Evolutionary conservation across 1,284 basidiomycete genomes (phyloP).

Genomic region (Rhodotorula glutinis): DNA sequence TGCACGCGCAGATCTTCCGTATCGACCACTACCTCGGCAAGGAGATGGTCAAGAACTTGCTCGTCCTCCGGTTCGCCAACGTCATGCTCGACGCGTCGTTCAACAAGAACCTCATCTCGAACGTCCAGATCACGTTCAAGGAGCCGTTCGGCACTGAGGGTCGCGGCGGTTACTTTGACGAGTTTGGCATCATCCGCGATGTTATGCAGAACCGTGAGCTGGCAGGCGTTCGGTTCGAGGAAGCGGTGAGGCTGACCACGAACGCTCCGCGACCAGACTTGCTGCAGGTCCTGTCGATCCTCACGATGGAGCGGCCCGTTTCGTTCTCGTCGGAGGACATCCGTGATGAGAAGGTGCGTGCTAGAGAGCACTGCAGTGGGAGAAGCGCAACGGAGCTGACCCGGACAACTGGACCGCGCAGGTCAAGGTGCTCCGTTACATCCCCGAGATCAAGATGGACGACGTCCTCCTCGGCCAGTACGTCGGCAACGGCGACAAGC

Average conservation of each 20-base stretch:
- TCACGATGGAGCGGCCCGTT: conserved; percentile 96
- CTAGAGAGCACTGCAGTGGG: not conserved
- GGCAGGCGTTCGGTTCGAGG: not conserved
- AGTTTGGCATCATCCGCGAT: conserved; percentile 96
- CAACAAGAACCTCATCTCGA: conserved; percentile 91
- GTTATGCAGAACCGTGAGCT: conserved; percentile 88
- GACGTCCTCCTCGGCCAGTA: conserved; percentile 92
- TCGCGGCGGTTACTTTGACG: conserved; percentile 95
- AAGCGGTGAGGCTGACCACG: not conserved
- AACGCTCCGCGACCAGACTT: conserved; percentile 60
- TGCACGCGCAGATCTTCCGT: conserved; percentile 66
- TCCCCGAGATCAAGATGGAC: conserved; percentile 70
- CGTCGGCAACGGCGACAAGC: conserved; percentile 73
- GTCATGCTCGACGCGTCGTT: conserved; percentile 77
- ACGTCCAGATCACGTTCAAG: conserved; percentile 97
- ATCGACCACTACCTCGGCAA: conserved; percentile 98
- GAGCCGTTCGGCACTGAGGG: conserved; percentile 97
- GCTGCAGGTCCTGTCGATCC: conserved; percentile 82
- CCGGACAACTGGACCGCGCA: conserved; percentile 46
- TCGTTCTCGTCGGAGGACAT: conserved; percentile 94
- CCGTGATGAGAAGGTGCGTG: conserved; percentile 84
- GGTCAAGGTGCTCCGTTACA: conserved; percentile 90
- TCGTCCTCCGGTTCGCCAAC: conserved; percentile 91
- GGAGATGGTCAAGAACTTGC: conserved; percentile 97
- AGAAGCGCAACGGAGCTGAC: not conserved